Evolutionary conservation across 441 rosid species (phyloP).

Genomic region (Jatropha multifida): DNA sequence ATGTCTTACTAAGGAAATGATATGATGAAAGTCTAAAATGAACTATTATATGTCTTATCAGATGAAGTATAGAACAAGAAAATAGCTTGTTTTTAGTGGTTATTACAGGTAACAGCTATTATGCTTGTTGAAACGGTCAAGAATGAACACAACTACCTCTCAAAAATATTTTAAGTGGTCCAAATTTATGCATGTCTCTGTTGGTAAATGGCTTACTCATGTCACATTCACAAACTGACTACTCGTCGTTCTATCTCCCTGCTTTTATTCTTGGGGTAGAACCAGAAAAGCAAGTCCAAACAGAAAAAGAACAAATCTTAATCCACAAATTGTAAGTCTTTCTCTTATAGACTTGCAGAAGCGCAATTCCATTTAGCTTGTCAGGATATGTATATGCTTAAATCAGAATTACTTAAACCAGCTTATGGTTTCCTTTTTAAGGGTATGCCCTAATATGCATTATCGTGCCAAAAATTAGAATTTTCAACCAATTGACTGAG

Average conservation of each 20-base stretch:
- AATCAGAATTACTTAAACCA: no score
- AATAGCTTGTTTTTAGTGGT: background rate
- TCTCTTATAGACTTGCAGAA: background rate
- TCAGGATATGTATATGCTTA: no score
- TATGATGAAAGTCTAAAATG: background rate
- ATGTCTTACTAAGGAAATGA: background rate
- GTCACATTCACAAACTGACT: slow-evolving; percentile 4
- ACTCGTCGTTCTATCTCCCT: background rate
- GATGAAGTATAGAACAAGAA: slow-evolving; percentile 7
- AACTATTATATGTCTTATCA: background rate
- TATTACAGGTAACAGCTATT: background rate
- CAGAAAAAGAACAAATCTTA: background rate
- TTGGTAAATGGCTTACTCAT: background rate
- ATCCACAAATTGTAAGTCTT: no score
- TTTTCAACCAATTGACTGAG: background rate
- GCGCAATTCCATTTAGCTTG: no score
- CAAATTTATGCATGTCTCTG: background rate
- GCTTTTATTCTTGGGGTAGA: background rate
- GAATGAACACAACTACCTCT: background rate
- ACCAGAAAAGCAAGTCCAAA: background rate
- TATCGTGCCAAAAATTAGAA: background rate
- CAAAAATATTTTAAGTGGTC: background rate
- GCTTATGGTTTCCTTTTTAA: no score
- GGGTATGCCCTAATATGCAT: no score
- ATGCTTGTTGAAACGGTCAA: slow-evolving; percentile 16